Percentiles rank a stretch among this genome's conserved stretches.
phyloP scores from a whole-genome alignment of 1,139 yeast genomes.

The Sugiyamaella xylanicola region DNA sequence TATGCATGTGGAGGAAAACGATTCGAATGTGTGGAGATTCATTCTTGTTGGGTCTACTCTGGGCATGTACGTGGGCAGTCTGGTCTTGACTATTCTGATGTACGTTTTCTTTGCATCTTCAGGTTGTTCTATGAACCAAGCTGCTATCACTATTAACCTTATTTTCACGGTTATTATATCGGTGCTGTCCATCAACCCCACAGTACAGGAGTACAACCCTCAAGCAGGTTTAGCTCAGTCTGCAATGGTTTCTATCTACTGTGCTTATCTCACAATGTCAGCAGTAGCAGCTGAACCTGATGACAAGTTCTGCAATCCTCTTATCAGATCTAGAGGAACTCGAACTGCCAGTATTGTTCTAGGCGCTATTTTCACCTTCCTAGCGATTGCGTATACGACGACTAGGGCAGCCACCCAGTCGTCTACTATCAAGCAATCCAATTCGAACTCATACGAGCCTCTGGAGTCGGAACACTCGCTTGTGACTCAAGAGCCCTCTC shows the following conservation, averaged over 20 bases:
- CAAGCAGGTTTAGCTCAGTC: slow-evolving; percentile 96
- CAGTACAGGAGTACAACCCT: slow-evolving; percentile 88
- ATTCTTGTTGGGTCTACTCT: slow-evolving; percentile 84
- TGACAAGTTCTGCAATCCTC: slow-evolving; percentile 86
- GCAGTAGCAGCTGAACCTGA: slow-evolving; percentile 98
- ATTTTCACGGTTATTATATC: slow-evolving; percentile 66
- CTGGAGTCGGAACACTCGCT: slow-evolving; percentile 42
- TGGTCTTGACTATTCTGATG: slow-evolving; percentile 76
- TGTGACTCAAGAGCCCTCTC: slow-evolving; percentile 58
- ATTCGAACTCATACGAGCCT: slow-evolving; percentile 41
- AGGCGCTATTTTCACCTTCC: slow-evolving; percentile 91
- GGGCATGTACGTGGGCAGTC: slow-evolving; percentile 74
- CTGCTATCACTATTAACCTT: slow-evolving; percentile 79
- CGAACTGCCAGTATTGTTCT: slow-evolving; percentile 84
- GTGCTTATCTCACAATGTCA: slow-evolving; percentile 87
- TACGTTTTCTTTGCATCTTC: slow-evolving; percentile 76
- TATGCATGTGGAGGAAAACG: slow-evolving; percentile 84
- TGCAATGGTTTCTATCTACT: slow-evolving; percentile 92
- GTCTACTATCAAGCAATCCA: slow-evolving; percentile 31
- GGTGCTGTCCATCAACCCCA: slow-evolving; percentile 72
- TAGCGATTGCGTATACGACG: slow-evolving; percentile 96
- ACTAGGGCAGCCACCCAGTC: slow-evolving; percentile 80
- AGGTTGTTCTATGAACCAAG: slow-evolving; percentile 91
- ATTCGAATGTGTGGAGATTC: slow-evolving; percentile 80
- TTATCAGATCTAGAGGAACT: slow-evolving; percentile 85